Evolutionary conservation across 371 early-diverging fungal species (phyloP).

Genomic region (Rhizopus microsporus): DNA sequence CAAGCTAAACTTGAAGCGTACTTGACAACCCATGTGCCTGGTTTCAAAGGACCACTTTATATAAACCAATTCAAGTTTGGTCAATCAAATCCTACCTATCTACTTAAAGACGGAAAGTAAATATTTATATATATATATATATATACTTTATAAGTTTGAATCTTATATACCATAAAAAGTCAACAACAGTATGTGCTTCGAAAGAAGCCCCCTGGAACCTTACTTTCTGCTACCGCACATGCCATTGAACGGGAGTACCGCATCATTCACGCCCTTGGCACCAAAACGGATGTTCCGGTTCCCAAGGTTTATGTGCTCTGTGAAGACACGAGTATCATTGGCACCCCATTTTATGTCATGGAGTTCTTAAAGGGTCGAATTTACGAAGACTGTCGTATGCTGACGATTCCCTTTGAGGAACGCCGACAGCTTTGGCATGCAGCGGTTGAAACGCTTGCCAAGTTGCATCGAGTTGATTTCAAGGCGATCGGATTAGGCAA

Average conservation of each 20-base stretch:
- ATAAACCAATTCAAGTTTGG: conserved; percentile 86
- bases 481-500: conserved; percentile 65
- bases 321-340: conserved; percentile 75
- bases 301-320: conserved; percentile 85
- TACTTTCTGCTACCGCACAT: conserved; percentile 85
- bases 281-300: conserved; percentile 79
- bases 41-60: conserved; percentile 64
- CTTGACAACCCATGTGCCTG: conserved; percentile 49
- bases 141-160: not conserved
- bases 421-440: conserved; percentile 66
- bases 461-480: conserved; percentile 76
- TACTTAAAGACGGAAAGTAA: conserved; percentile 70
- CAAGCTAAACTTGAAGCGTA: conserved; percentile 57
- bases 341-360: conserved; percentile 95
- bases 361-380: conserved; percentile 90
- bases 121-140: conserved; percentile 11
- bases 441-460: conserved; percentile 75
- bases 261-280: conserved; percentile 75
- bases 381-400: conserved; percentile 67
- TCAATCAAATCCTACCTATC: conserved; percentile 92
- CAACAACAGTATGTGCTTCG: conserved; percentile 77
- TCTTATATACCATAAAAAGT: conserved; percentile 19
- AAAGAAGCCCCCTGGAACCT: conserved; percentile 88
- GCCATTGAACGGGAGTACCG: conserved; percentile 92
- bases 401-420: conserved; percentile 55